These are phyloP conservation scores for Lactarius pseudohatsudake DNA, from an alignment of 768 basidiomycete species.

Conservation along the genomic window DNA sequence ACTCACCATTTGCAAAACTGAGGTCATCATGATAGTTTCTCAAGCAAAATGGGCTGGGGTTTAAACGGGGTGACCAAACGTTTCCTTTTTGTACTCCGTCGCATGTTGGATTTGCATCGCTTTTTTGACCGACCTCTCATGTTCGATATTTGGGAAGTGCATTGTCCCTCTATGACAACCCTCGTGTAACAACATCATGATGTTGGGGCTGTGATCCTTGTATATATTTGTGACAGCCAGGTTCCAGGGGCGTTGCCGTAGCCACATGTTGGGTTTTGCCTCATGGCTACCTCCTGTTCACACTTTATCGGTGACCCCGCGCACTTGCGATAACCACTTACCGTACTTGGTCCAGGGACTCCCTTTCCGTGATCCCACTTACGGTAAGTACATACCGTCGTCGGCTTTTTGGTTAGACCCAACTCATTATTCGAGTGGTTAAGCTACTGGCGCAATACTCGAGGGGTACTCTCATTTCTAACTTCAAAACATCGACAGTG, in stretches of 20 bases:
- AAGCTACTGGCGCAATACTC: neutral
- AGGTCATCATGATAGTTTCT: neutral
- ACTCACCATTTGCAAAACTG: neutral
- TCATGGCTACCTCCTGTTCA: neutral
- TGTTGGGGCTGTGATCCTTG: neutral
- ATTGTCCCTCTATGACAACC: no score
- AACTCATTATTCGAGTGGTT: neutral
- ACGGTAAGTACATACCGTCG: neutral
- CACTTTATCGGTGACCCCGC: neutral
- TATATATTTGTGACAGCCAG: neutral
- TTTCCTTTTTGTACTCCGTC: neutral
- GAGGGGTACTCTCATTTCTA: neutral
- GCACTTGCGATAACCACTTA: neutral
- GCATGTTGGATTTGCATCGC: neutral
- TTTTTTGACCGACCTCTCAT: no score
- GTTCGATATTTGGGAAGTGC: no score
- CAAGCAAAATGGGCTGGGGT: neutral
- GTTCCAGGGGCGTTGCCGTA: neutral
- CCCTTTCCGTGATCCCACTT: neutral
- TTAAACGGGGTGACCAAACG: neutral
- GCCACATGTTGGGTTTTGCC: neutral
- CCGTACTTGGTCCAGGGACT: neutral
- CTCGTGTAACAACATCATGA: no score
- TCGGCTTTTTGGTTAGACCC: neutral
- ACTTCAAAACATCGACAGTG: neutral